Evolutionary conservation across 2,329 filamentous ascomycete genomes (phyloP).

Genomic region (Alternaria brassicicola): DNA sequence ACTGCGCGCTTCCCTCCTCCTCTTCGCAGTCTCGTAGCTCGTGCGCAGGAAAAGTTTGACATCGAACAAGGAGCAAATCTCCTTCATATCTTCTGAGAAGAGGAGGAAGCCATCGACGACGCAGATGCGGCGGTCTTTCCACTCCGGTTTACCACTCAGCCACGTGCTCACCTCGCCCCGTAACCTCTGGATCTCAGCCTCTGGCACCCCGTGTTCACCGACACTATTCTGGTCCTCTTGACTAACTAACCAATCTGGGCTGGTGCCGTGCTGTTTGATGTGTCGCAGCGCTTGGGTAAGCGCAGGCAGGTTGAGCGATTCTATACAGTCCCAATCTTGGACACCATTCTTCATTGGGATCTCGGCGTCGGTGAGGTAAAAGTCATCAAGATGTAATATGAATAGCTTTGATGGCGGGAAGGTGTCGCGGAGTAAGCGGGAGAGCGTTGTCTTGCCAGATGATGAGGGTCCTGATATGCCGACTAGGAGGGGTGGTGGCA

Average conservation of each 20-base stretch:
- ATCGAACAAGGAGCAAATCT: constrained; percentile 67
- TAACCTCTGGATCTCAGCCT: constrained; percentile 48
- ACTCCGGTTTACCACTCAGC: constrained; percentile 18
- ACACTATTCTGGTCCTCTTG: constrained; percentile 66
- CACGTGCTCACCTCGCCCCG: constrained; percentile 19
- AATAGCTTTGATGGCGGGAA: constrained; percentile 68
- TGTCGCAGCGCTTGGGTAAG: constrained; percentile 72
- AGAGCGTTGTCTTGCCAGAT: constrained; percentile 93
- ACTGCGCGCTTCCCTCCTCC: constrained; percentile 69
- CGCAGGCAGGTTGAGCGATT: constrained; percentile 72
- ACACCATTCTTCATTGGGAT: constrained; percentile 61
- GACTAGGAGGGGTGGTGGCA: constrained; percentile 63
- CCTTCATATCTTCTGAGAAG: constrained; percentile 65
- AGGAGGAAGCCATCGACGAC: constrained; percentile 90
- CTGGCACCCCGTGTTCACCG: constrained; percentile 48
- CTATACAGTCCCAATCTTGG: constrained; percentile 90
- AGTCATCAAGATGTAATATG: constrained; percentile 95
- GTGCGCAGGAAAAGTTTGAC: constrained; percentile 79
- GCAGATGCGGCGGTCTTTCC: constrained; percentile 52
- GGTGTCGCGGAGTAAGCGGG: constrained; percentile 80
- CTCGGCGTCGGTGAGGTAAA: constrained; percentile 82
- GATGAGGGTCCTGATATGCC: constrained; percentile 90
- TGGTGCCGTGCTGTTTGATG: constrained; percentile 70
- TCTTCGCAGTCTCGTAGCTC: constrained; percentile 64
- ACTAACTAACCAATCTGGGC: constrained; percentile 56